Conservation (phyloP, 1,284 basidiomycete species). For the Trichosporon sp. region DNA sequence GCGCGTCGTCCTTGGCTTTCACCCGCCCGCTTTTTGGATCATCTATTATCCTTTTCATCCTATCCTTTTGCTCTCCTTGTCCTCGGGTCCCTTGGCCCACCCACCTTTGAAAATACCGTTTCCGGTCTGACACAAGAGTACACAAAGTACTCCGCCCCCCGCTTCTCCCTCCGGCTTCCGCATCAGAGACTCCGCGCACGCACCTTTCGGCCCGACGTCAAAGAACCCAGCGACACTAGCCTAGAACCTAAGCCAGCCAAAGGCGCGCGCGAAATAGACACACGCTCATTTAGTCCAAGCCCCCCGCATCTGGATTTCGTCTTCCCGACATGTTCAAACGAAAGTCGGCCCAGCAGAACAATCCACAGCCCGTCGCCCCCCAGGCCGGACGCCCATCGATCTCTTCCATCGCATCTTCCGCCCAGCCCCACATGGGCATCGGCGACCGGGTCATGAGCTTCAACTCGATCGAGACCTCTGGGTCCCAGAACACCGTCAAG, state of each 20-base stretch:
- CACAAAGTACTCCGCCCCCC: not conserved
- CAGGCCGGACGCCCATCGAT: slow-evolving; percentile 25
- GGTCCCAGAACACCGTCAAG: slow-evolving; percentile 24
- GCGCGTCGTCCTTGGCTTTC: not conserved
- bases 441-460: slow-evolving; percentile 25
- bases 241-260: not conserved
- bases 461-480: slow-evolving; percentile 26
- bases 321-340: slow-evolving; percentile 28
- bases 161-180: not conserved
- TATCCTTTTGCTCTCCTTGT: too few species aligned
- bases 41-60: not conserved
- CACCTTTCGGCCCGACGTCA: not conserved
- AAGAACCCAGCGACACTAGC: too few species aligned
- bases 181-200: too few species aligned
- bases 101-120: not conserved
- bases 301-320: not conserved
- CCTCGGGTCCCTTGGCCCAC: not conserved
- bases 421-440: slow-evolving; percentile 10
- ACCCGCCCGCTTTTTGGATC: not conserved
- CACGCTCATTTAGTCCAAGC: not conserved
- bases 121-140: not conserved
- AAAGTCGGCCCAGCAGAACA: slow-evolving; percentile 22
- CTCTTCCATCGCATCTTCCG: slow-evolving; percentile 25
- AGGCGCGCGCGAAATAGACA: not conserved
- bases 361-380: slow-evolving; percentile 17